Evolutionary conservation across 148 eudicot species (phyloP), one percentile per base, ranked within the genome.

Genomic region (Diospyros lotus): DNA sequence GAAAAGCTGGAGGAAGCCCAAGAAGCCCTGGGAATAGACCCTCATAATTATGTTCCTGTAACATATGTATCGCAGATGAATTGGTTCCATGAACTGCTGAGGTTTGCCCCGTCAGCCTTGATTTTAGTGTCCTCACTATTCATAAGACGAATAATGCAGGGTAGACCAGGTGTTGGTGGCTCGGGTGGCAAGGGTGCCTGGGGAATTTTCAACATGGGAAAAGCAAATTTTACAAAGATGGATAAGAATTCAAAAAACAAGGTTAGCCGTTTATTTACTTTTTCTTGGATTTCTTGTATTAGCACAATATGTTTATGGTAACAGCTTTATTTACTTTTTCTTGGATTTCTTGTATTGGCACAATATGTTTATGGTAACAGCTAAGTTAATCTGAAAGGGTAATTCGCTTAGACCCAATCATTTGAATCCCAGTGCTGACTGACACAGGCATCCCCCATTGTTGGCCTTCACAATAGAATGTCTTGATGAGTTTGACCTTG

Each of bases 1-100:
- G 87, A 84, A 68, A 87, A 87, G 76, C 73, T 87, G 63, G 87
- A 87, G 74, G 89, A 84, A 78, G 89, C 87, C 70, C 89, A 84
- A 60, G 81, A 84, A 71, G 79, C 84, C 54, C 68, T 87, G 42
- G 86, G 86, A 53, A 76, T 84, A 60, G 86, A 87, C 69, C 85
- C 82, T 58, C 89, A 84, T 53, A 71, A 86, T 73, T 78, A 79
- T 75, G 61, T 87, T 67, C 87, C 89, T 59, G 87, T 87, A 59
- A 82, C 82, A 11, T 87, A 87, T 76, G 80, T 59, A 13, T 80
- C 85, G 40, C 82, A 84, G 66, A 39, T 75, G 76, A 72, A 75
- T 70, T 84, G 82, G 85, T 64, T 73, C 66, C 77, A 72, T 44
- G 89, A 87, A 76, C 17, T 87, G 38, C 62, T 82, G 76, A 80